These are phyloP conservation scores for Raphanus raphanistrum DNA, from an alignment of 345 rosid species.

Conservation along the genomic window DNA sequence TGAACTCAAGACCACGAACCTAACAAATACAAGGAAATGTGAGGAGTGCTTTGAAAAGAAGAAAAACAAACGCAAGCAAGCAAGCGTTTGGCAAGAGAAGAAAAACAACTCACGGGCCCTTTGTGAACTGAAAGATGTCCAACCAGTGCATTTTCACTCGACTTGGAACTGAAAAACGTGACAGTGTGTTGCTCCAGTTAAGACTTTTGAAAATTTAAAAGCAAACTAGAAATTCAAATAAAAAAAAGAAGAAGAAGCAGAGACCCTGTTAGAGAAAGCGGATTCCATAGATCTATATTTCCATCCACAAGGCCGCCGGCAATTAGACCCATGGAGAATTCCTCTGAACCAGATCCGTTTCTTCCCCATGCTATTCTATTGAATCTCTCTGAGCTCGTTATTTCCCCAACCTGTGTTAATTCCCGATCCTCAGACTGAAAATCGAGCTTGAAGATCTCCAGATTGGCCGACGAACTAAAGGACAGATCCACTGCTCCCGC, in stretches of 20 bases:
- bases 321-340: conserved; percentile 73
- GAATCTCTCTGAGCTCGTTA: conserved; percentile 88
- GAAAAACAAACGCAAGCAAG: background rate
- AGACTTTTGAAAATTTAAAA: too few relatives aligned
- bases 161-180: conserved; percentile 47
- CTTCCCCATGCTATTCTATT: conserved; percentile 90
- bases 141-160: conserved; percentile 61
- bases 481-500: conserved; percentile 98
- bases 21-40: conserved; percentile 22
- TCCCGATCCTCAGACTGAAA: conserved; percentile 90
- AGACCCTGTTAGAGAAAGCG: conserved; percentile 46
- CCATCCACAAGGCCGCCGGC: conserved; percentile 99
- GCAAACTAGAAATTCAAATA: too few relatives aligned
- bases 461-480: conserved; percentile 89
- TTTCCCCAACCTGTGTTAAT: conserved; percentile 71
- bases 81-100: too few relatives aligned
- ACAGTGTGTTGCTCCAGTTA: conserved; percentile 10
- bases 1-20: conserved; percentile 99
- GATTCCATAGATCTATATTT: conserved; percentile 87
- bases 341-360: conserved; percentile 82
- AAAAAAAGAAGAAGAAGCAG: too few relatives aligned
- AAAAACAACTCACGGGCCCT: conserved; percentile 80
- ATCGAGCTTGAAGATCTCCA: conserved; percentile 96
- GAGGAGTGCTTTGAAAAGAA: background rate
- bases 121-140: conserved; percentile 79